phyloP scores from a whole-genome alignment of 2,329 filamentous ascomycete genomes.

The Pseudocercospora eumusae region DNA sequence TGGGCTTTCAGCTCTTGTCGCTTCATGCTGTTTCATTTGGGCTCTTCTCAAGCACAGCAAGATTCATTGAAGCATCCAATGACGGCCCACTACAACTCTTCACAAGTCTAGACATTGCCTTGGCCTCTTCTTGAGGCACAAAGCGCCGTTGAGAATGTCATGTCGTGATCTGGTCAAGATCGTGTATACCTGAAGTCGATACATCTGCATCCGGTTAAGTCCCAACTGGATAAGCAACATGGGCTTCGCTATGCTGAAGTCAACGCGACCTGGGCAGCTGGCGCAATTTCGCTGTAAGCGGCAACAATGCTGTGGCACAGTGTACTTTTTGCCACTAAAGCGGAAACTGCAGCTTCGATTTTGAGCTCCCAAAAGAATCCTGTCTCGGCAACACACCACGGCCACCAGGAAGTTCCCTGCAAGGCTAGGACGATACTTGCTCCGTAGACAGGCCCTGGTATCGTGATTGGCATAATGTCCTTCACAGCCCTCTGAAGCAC shows the following conservation, averaged over 20 bases:
- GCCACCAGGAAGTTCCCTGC: too few species aligned
- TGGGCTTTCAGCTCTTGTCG: not conserved
- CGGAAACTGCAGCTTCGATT: not conserved
- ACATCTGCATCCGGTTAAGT: not conserved
- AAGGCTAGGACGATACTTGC: too few species aligned
- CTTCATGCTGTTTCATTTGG: not conserved
- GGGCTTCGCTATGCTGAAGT: not conserved
- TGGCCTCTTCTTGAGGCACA: not conserved
- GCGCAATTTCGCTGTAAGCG: not conserved
- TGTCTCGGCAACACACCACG: not conserved
- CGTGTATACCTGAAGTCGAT: not conserved
- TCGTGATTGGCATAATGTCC: too few species aligned
- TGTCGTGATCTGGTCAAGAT: not conserved
- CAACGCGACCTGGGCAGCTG: not conserved
- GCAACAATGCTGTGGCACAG: not conserved
- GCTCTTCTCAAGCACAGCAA: not conserved
- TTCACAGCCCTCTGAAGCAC: too few species aligned
- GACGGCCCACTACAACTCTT: too few species aligned
- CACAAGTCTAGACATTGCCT: not conserved
- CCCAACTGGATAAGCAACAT: not conserved
- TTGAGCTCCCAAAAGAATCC: not conserved
- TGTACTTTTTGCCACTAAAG: not conserved
- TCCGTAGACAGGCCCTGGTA: too few species aligned
- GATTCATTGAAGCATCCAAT: not conserved
- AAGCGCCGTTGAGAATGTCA: too few species aligned